Evolutionary conservation across 768 basidiomycete species (phyloP).

Genomic region (Pilatotrama ljubarskyi): DNA sequence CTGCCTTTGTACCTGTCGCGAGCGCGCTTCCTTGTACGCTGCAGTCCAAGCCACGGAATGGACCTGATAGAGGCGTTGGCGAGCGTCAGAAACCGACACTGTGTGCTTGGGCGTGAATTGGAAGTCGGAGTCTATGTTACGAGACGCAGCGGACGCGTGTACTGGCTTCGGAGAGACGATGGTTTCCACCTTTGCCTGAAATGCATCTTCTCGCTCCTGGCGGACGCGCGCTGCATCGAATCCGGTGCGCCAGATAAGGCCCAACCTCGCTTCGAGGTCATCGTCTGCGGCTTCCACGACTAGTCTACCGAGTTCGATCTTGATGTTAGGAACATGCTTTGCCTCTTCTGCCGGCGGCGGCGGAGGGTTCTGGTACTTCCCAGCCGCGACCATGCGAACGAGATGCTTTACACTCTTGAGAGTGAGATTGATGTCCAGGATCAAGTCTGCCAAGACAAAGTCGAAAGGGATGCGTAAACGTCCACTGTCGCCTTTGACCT

Average conservation of each 20-base stretch:
- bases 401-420: conserved; percentile 78
- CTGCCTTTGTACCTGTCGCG: conserved; percentile 38
- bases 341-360: conserved; percentile 70
- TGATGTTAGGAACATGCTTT: conserved; percentile 66
- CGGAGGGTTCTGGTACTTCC: conserved; percentile 54
- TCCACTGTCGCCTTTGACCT: conserved; percentile 59
- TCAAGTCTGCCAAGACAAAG: conserved; percentile 73
- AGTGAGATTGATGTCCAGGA: conserved; percentile 67
- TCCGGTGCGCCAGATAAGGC: conserved; percentile 73
- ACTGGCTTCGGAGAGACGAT: conserved; percentile 48
- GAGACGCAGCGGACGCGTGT: conserved; percentile 18
- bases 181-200: conserved; percentile 73
- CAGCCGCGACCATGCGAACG: conserved; percentile 49
- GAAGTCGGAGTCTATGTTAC: conserved; percentile 48
- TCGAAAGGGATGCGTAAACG: conserved; percentile 80
- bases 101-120: conserved; percentile 65
- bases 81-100: conserved; percentile 71
- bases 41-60: conserved; percentile 72
- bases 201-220: conserved; percentile 76
- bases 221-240: conserved; percentile 69
- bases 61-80: conserved; percentile 61
- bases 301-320: conserved; percentile 57
- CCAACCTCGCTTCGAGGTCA: conserved; percentile 75
- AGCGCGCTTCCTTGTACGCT: conserved; percentile 39
- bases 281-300: conserved; percentile 83